Evolutionary conservation across 2,329 filamentous ascomycete genomes (phyloP).

Genomic region (Arthroderma sp.): DNA sequence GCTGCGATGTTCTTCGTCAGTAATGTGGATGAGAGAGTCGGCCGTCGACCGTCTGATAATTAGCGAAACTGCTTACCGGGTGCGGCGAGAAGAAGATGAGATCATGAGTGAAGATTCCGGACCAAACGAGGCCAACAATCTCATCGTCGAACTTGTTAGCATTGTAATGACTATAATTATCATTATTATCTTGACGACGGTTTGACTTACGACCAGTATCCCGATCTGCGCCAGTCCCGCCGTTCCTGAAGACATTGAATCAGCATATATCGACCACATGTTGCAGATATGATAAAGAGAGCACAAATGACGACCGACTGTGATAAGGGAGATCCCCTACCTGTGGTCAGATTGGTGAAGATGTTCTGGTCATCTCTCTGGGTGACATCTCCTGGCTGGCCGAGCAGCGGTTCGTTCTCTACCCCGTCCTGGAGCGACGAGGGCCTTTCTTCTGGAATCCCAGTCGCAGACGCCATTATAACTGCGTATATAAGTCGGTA

Average conservation of each 20-base stretch:
- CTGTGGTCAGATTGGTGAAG: conserved; percentile 59
- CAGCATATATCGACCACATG: conserved; percentile 3
- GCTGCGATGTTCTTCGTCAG: conserved; percentile 22
- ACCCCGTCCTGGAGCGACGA: conserved; percentile 23
- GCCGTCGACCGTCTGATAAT: not conserved
- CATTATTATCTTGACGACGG: not conserved
- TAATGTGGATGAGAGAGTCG: not conserved
- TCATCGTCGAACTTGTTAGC: conserved; percentile 18
- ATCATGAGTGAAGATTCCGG: conserved; percentile 55
- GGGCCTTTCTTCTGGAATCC: conserved; percentile 46
- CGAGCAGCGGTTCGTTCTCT: conserved; percentile 57
- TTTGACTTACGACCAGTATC: conserved; percentile 50
- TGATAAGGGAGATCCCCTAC: conserved; percentile 41
- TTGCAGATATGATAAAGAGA: conserved; percentile 9
- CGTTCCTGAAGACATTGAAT: conserved; percentile 48
- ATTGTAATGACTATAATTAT: too few relatives aligned
- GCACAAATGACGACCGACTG: not conserved
- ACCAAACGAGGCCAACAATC: conserved; percentile 67
- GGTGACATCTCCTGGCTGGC: conserved; percentile 57
- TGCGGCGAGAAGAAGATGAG: conserved; percentile 80
- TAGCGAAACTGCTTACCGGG: conserved; percentile 49
- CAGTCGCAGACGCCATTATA: conserved; percentile 57
- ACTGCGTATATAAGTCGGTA: not conserved
- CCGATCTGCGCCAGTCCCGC: conserved; percentile 70
- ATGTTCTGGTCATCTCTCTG: conserved; percentile 55